Percentiles rank a stretch among this genome's conserved stretches.
Evolutionary conservation across 352 stramenopile species (phyloP).

Genomic region (Pythium dissimile): DNA sequence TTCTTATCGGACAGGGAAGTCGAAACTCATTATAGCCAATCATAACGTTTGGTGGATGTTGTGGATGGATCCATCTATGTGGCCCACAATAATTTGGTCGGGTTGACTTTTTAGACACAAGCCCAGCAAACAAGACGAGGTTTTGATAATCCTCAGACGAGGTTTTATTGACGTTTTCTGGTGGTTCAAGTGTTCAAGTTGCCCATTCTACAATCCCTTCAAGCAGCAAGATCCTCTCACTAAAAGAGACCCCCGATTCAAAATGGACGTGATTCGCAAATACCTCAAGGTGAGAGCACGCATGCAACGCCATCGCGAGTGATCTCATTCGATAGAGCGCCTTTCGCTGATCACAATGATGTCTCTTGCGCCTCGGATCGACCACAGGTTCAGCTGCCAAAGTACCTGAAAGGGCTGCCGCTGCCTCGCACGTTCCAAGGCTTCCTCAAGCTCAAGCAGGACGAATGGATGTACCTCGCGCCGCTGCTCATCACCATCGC

Average conservation of each 20-base stretch:
- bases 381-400: constrained; percentile 58
- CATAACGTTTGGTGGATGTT: too few relatives aligned
- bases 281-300: constrained; percentile 59
- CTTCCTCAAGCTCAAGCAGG: constrained; percentile 83
- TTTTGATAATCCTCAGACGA: constrained; percentile 8
- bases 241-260: not conserved
- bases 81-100: constrained; percentile 9
- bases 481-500: constrained; percentile 77
- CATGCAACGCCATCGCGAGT: not conserved
- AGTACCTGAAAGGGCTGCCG: constrained; percentile 80
- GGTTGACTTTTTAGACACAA: not conserved
- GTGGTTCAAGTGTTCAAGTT: constrained; percentile 25
- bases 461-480: constrained; percentile 81
- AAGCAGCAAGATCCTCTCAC: constrained; percentile 1
- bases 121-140: not conserved
- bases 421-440: constrained; percentile 78
- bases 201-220: not conserved
- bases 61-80: constrained; percentile 23
- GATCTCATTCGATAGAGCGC: not conserved
- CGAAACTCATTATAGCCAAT: not conserved
- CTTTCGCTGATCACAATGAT: constrained; percentile 6
- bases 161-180: constrained; percentile 20
- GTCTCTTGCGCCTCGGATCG: not conserved
- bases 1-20: too few relatives aligned
- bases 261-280: constrained; percentile 78